These are phyloP conservation scores for Trichosporon coremiiforme DNA, from an alignment of 1,284 basidiomycete species.

Conservation along the genomic window DNA sequence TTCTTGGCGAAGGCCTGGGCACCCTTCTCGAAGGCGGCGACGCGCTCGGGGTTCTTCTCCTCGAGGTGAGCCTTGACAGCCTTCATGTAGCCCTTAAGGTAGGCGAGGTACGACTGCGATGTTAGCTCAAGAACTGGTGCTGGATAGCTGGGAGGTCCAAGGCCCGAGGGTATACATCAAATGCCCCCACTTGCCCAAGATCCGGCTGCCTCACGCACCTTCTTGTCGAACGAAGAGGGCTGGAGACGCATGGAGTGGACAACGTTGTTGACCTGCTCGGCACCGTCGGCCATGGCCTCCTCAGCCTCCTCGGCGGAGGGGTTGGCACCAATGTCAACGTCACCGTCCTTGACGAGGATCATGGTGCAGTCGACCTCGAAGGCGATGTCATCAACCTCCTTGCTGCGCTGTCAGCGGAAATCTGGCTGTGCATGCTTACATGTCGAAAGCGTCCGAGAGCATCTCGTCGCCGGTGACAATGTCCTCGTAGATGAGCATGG, in stretches of 20 bases:
- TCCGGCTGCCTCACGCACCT: conserved; percentile 53
- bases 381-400: conserved; percentile 77
- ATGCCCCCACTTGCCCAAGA: too few species aligned
- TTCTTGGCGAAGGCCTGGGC: conserved; percentile 82
- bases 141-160: too few species aligned
- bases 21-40: conserved; percentile 79
- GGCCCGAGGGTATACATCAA: too few species aligned
- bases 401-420: conserved; percentile 60
- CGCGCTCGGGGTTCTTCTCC: conserved; percentile 67
- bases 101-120: conserved; percentile 65
- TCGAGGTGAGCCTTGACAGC: conserved; percentile 68
- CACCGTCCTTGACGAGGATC: conserved; percentile 76
- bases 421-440: conserved; percentile 60
- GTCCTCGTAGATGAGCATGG: conserved; percentile 57
- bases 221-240: conserved; percentile 86
- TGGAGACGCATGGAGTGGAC: conserved; percentile 91
- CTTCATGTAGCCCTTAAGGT: conserved; percentile 94
- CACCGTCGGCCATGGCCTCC: conserved; percentile 81
- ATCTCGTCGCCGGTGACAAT: conserved; percentile 85
- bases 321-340: conserved; percentile 93
- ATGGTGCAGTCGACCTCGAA: conserved; percentile 85
- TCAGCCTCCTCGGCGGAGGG: conserved; percentile 86
- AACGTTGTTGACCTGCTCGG: conserved; percentile 81
- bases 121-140: neutral
- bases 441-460: conserved; percentile 87